Conservation (phyloP, 345 rosid genomes). For the Hibiscus mutabilis region DNA sequence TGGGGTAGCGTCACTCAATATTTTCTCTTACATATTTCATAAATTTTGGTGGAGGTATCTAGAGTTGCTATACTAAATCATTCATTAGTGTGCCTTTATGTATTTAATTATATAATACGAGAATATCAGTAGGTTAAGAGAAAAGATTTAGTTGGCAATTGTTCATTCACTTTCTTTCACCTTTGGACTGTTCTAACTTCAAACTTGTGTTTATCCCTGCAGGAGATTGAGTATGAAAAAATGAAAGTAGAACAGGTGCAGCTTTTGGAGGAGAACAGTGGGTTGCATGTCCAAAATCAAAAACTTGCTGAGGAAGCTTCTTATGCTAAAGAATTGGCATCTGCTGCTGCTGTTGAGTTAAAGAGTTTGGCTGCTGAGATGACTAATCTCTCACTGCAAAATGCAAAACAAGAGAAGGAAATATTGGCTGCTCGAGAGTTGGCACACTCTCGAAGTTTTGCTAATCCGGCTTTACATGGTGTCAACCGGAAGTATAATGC, state of each 20-base stretch:
- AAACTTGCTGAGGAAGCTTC: conserved; percentile 12
- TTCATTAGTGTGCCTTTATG: neutral
- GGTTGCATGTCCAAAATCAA: conserved; percentile 74
- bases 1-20: neutral
- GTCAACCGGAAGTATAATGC: neutral
- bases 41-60: neutral
- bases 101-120: neutral
- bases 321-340: neutral
- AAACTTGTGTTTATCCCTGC: conserved; percentile 18
- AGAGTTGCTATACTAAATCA: neutral
- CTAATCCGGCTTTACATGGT: neutral
- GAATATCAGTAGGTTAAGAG: neutral
- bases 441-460: neutral
- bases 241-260: conserved; percentile 76
- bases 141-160: neutral
- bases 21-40: neutral
- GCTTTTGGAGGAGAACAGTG: conserved; percentile 85
- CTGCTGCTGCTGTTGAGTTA: neutral
- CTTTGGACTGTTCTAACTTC: conserved; percentile 3
- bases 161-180: neutral
- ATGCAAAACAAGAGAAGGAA: neutral
- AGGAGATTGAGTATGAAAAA: conserved; percentile 83
- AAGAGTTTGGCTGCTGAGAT: neutral
- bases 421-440: neutral
- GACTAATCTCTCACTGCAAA: neutral